Conservation (phyloP, 805 yeast species). For the Clavispora carvajalis region DNA sequence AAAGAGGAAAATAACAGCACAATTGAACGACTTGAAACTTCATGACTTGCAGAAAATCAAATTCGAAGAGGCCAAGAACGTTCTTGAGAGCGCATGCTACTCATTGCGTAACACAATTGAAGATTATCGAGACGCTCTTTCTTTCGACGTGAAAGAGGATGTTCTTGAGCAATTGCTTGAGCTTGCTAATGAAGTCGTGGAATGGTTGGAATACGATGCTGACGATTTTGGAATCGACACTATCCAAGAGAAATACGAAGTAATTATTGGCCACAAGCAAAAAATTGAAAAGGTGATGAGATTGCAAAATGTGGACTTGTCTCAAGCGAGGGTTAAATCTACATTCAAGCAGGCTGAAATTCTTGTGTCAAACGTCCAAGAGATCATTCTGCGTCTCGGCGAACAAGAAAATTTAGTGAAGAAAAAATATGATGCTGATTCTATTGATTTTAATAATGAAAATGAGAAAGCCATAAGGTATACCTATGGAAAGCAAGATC, state of each 20-base stretch:
- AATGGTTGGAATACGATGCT: constrained; percentile 76
- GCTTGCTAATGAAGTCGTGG: constrained; percentile 47
- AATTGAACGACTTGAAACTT: constrained; percentile 47
- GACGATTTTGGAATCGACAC: constrained; percentile 40
- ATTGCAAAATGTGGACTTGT: constrained; percentile 44
- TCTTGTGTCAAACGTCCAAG: constrained; percentile 39
- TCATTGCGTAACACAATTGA: constrained; percentile 56
- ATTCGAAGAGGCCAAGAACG: constrained; percentile 57
- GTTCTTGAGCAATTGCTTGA: constrained; percentile 26
- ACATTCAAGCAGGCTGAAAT: constrained; percentile 40
- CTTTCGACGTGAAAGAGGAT: constrained; percentile 34
- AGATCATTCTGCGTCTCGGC: constrained; percentile 39
- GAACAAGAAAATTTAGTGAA: constrained; percentile 41
- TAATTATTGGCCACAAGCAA: constrained; percentile 14
- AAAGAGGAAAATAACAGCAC: constrained; percentile 41
- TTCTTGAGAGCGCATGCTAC: constrained; percentile 71
- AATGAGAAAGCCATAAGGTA: constrained; percentile 35
- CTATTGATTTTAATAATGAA: constrained; percentile 49
- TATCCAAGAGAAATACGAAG: constrained; percentile 20
- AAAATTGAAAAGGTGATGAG: constrained; percentile 32
- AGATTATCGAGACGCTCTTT: constrained; percentile 40
- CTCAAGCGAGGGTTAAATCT: constrained; percentile 38
- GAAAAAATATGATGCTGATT: constrained; percentile 38
- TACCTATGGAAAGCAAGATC: constrained; percentile 9
- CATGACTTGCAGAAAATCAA: constrained; percentile 51